Base-by-base conservation (phyloP, 495 filamentous ascomycete species). In the Neurospora pannonica region DNA sequence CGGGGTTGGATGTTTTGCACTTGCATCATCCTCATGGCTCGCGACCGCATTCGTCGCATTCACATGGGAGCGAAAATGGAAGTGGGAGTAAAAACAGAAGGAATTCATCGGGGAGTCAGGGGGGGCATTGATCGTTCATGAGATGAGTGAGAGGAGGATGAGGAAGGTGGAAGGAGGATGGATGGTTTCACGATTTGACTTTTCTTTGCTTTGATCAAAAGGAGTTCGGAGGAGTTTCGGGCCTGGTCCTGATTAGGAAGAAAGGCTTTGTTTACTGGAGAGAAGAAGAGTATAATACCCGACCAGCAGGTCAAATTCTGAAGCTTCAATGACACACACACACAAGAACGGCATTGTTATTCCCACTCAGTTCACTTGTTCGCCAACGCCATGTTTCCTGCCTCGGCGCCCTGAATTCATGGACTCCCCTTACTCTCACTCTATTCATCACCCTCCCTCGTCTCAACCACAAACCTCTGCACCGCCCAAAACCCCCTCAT, bases 401-500 rank as follows among this genome's bases (percentile, higher is more conserved):
- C 21, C 46, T 13, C 11, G 8, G 28, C 21, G 21, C 21, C 10
- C 46, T 54, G 6, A 15, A 21, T 28, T 24, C 21, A 54, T 5
- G 21, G 4, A 54, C 46, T 54, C 11, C 21, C 21, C 46, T 54
- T 21, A 54, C 21, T 28, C 9, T 9, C 46, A 48, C 46, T 48
- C 46, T 19, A 46, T 19, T 19, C 42, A 2, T 9, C 9, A n/a
- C 21, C 48, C 21, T 60, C 11, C 21, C 48, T 7, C 11, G 11
- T 10, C 21, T 28, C 48, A 15, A 28, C 48, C 2, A 60, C 21
- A 60, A 60, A 79, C 48, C 71, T 69, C 67, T 76, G 74, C 43
- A 80, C 77, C 28, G 71, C 36, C 79, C 77, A 80, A 39, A 76
- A 77, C 17, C 72, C 74, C 48, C 75, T 76, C 76, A 79, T 28